These are phyloP conservation scores for Pythium aristosporum DNA, from an alignment of 352 stramenopile species.

Conservation along the genomic window DNA sequence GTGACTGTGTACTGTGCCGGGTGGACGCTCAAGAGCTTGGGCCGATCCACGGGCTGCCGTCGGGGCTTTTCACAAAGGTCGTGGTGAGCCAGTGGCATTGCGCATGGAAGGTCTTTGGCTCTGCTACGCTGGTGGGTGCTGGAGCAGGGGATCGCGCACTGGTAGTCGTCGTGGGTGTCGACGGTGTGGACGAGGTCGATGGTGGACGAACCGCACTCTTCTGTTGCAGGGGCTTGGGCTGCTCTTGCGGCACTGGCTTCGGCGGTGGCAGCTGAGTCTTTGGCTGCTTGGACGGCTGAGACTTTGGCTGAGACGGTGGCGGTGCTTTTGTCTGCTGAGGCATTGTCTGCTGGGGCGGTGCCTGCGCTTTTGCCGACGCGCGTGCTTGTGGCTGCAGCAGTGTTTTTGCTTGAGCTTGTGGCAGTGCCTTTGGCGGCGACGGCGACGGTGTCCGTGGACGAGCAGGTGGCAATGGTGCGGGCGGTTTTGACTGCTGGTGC, in stretches of 20 bases:
- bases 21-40: not conserved
- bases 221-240: not conserved
- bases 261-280: not conserved
- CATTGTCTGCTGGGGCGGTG: too few species aligned
- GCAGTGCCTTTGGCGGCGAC: not conserved
- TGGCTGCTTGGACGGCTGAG: not conserved
- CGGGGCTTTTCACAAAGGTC: not conserved
- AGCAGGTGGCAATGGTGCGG: too few species aligned
- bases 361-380: too few species aligned
- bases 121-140: not conserved
- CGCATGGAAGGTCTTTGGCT: not conserved
- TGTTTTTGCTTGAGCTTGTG: too few species aligned
- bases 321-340: not conserved
- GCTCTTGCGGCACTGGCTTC: not conserved
- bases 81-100: not conserved
- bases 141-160: not conserved
- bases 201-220: not conserved
- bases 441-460: not conserved
- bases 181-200: not conserved
- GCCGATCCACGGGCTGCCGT: not conserved
- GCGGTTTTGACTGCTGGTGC: too few species aligned
- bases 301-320: not conserved
- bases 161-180: not conserved
- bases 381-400: too few species aligned
- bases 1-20: conserved; percentile 2